Conservation (phyloP, 2,329 filamentous ascomycete genomes). For the Stenocarpella maydis region DNA sequence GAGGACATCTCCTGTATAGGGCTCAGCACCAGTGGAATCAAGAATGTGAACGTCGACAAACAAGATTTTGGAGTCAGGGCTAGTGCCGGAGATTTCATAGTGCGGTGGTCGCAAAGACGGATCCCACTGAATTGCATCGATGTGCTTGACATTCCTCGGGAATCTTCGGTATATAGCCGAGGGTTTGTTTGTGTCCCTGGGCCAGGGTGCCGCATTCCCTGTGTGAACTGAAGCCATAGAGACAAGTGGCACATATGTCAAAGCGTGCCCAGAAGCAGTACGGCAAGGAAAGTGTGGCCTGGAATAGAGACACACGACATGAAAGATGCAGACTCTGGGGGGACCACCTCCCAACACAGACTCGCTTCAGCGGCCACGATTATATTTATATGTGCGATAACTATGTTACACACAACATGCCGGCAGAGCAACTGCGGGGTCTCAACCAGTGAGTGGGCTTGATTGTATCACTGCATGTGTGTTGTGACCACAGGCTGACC, state of each 20-base stretch:
- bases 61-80: constrained; percentile 39
- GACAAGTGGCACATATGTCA: too few species aligned
- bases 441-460: neutral
- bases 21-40: constrained; percentile 43
- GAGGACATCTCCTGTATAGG: constrained; percentile 43
- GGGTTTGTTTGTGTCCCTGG: neutral
- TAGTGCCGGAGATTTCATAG: constrained; percentile 32
- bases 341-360: neutral
- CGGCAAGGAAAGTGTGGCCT: neutral
- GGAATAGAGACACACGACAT: too few species aligned
- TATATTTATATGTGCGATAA: too few species aligned
- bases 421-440: neutral
- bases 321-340: too few species aligned
- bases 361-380: neutral
- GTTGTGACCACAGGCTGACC: neutral
- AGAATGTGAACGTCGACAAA: constrained; percentile 45
- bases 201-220: neutral
- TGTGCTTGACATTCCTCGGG: neutral
- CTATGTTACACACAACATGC: too few species aligned
- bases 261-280: neutral
- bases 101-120: constrained; percentile 22
- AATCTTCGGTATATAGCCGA: neutral
- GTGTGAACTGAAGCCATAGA: neutral
- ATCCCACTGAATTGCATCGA: constrained; percentile 26
- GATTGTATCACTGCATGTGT: too few species aligned